Evolutionary conservation across 176 grass and related monocot species (phyloP), one percentile per base, ranked within the genome.

Genomic region (Phragmites australis): DNA sequence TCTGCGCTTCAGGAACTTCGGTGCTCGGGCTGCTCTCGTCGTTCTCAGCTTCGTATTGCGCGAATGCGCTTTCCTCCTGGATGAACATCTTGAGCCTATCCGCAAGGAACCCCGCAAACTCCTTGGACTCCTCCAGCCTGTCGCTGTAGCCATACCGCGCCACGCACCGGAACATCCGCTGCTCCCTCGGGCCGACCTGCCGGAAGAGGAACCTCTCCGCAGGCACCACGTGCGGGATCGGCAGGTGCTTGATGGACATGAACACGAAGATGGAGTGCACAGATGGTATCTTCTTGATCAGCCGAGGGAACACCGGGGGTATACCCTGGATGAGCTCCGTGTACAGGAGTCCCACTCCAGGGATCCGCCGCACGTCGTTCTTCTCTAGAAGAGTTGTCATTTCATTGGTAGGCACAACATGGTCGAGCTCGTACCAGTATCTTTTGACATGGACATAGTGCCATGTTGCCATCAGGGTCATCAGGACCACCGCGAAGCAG

Each of bases 191-290:
- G 4, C 91, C 94, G 0, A 88, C 94, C 64, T 92, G 80, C 23
- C 89, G 70, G 40, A 93, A 88, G 19, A 91, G 52, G 81, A 97
- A 93, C 49, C 91, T 64, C 65, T 93, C 94, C 8, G 49, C 75
- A 0, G 87, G 43, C 6, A 8, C 51, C 10, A 97, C 91, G 16
- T 79, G 90, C 15, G 87, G 90, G 34, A 93, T 85, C 0, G 91
- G 87, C 46, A 97, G 68, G 64, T 91, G 80, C 75, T 97, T 97
- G 56, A 97, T 90, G 0, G 94, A 97, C 46, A 97, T 88, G 75
- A 97, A 90, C 14, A 90, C 23, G 42, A 97, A 82, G 76, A 97
- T 45, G 1, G 87, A 78, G 84, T 97, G 94, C 19, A 97, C 78
- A 6, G 91, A 93, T 6, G 91, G 94, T 63, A 97, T 84, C 42